These are phyloP conservation scores for Aethionema arabicum DNA, from an alignment of 345 rosid species.

Conservation along the genomic window DNA sequence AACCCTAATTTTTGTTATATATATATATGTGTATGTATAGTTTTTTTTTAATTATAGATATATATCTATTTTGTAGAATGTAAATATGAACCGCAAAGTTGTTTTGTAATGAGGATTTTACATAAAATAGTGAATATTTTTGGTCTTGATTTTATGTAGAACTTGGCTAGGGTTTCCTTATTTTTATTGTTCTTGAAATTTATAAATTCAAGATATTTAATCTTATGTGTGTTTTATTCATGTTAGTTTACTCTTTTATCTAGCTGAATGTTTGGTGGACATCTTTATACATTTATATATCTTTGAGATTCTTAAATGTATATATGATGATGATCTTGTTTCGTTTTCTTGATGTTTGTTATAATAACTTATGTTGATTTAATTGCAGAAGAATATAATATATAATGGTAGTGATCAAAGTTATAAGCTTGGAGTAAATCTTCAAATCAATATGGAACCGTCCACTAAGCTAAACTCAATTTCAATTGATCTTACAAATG, in stretches of 20 bases:
- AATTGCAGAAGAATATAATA: neutral
- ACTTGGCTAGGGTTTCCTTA: slow-evolving; percentile 51
- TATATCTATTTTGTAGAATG: neutral
- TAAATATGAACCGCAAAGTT: slow-evolving; percentile 3
- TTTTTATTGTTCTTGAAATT: neutral
- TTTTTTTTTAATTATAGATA: too few relatives aligned
- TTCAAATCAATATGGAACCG: slow-evolving; percentile 32
- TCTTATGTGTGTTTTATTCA: slow-evolving; percentile 2
- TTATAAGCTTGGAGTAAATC: slow-evolving; percentile 9
- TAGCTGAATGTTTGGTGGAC: too few relatives aligned
- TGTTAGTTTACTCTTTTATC: too few relatives aligned
- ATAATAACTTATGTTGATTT: neutral
- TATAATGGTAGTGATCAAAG: neutral
- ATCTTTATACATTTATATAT: too few relatives aligned
- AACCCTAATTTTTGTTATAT: slow-evolving; percentile 43
- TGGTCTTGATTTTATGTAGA: slow-evolving; percentile 32
- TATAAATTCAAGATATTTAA: neutral
- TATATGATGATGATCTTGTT: too few relatives aligned
- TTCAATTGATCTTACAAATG: slow-evolving; percentile 48
- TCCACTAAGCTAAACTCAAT: slow-evolving; percentile 53
- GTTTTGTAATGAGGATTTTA: slow-evolving; percentile 7
- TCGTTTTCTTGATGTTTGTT: too few relatives aligned
- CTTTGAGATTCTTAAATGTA: too few relatives aligned
- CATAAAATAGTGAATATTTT: slow-evolving; percentile 13
- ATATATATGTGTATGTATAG: slow-evolving; percentile 1